Conservation (phyloP, 1,284 basidiomycete genomes). For the Clitocybe nebularis region DNA sequence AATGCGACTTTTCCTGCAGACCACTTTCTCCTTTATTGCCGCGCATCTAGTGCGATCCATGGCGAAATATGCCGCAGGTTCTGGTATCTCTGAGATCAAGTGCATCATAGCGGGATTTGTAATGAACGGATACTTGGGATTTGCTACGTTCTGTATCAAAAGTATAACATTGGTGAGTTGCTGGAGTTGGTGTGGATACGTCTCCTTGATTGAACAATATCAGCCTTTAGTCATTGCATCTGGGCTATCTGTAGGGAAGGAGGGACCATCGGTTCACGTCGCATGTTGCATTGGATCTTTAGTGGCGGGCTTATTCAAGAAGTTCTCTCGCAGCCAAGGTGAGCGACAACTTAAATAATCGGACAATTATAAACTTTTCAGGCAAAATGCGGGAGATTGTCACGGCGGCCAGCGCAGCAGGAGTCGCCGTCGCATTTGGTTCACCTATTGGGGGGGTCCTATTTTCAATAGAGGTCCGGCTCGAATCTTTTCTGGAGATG, state of each 20-base stretch:
- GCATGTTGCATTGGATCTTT: conserved; percentile 92
- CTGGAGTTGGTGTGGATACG: conserved; percentile 2
- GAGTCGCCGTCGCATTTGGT: conserved; percentile 96
- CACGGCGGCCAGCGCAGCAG: conserved; percentile 94
- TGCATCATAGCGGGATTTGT: conserved; percentile 97
- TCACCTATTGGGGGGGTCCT: conserved; percentile 97
- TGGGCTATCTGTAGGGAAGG: conserved; percentile 96
- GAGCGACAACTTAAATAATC: conserved; percentile 1
- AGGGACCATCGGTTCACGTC: conserved; percentile 97
- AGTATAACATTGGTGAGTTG: conserved; percentile 79
- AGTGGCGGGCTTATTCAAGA: conserved; percentile 78
- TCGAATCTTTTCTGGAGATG: too few species aligned
- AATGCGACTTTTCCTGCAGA: conserved; percentile 39
- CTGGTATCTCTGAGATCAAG: conserved; percentile 98
- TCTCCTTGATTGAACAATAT: conserved; percentile 10
- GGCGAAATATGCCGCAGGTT: conserved; percentile 95
- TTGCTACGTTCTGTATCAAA: conserved; percentile 89
- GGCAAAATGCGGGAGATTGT: conserved; percentile 96
- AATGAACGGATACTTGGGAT: conserved; percentile 92
- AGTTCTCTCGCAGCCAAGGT: conserved; percentile 87
- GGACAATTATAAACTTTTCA: conserved; percentile 33
- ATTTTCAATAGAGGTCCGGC: conserved; percentile 88
- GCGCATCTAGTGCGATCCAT: conserved; percentile 87
- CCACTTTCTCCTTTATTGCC: conserved; percentile 76
- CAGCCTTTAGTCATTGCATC: conserved; percentile 97